Conservation (phyloP, 345 rosid species). For the Ricinus communis region DNA sequence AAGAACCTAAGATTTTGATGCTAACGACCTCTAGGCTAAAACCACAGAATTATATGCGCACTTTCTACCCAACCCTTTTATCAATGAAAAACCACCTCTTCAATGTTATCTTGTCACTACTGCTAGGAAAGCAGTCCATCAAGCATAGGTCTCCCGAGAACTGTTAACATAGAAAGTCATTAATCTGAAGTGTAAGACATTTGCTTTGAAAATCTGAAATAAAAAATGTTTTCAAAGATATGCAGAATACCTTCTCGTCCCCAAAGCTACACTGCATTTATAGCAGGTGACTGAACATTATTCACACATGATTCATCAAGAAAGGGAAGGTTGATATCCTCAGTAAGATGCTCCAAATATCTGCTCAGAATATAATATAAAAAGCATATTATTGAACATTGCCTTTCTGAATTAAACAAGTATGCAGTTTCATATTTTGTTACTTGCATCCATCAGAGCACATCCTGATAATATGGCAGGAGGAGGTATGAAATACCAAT, state of each 20-base stretch:
- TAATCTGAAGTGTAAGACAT: background rate
- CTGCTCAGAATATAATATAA: slow-evolving; percentile 12
- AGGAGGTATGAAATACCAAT: too few relatives aligned
- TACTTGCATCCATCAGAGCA: background rate
- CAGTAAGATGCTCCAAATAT: slow-evolving; percentile 13
- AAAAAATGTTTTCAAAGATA: background rate
- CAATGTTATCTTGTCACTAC: slow-evolving; percentile 80
- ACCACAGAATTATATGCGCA: slow-evolving; percentile 15
- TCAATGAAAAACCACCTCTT: slow-evolving; percentile 96
- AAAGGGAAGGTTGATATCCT: background rate
- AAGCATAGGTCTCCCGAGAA: slow-evolving; percentile 48
- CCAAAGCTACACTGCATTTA: slow-evolving; percentile 51
- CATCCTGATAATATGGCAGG: too few relatives aligned
- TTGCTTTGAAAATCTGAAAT: background rate
- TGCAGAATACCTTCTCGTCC: slow-evolving; percentile 61
- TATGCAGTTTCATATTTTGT: too few relatives aligned
- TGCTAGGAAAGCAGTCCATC: slow-evolving; percentile 67
- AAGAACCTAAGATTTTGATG: slow-evolving; percentile 13
- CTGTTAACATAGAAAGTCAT: slow-evolving; percentile 32
- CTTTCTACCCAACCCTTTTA: slow-evolving; percentile 69
- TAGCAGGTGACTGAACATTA: slow-evolving; percentile 33
- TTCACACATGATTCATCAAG: slow-evolving; percentile 9
- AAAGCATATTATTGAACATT: slow-evolving; percentile 6
- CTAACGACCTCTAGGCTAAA: slow-evolving; percentile 20
- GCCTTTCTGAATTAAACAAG: slow-evolving; percentile 1